A percentile compares a stretch with the other conserved stretches of the same genome.
Evolutionary conservation across 768 basidiomycete genomes (phyloP).

Genomic region (Daedalea quercina): DNA sequence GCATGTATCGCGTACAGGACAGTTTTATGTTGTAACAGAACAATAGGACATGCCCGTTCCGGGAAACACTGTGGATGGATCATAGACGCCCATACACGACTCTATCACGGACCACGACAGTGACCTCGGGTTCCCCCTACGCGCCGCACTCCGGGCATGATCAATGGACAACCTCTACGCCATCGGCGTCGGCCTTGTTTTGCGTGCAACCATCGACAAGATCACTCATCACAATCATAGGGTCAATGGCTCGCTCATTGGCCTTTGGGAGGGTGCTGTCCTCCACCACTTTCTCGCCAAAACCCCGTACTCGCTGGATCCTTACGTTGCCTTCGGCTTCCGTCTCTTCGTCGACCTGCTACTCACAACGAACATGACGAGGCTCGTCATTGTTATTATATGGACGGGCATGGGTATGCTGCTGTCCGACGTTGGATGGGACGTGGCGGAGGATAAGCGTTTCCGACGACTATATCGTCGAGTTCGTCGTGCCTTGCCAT

Average conservation of each 20-base stretch:
- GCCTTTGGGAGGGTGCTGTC: conserved; percentile 75
- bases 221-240: conserved; percentile 43
- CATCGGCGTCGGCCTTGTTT: conserved; percentile 57
- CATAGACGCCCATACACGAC: too few species aligned
- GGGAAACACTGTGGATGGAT: neutral
- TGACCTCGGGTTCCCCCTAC: neutral
- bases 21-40: neutral
- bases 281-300: conserved; percentile 67
- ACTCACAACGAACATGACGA: conserved; percentile 47
- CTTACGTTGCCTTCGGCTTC: conserved; percentile 60
- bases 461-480: conserved; percentile 22
- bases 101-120: neutral
- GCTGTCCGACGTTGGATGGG: conserved; percentile 43
- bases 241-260: conserved; percentile 59
- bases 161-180: conserved; percentile 66
- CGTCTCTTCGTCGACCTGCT: conserved; percentile 70
- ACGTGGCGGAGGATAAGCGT: conserved; percentile 36
- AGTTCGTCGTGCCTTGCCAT: conserved; percentile 17
- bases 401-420: conserved; percentile 51
- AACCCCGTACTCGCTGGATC: conserved; percentile 58
- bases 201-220: conserved; percentile 56
- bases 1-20: neutral
- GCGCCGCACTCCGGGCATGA: conserved; percentile 11
- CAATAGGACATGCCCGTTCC: neutral
- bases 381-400: conserved; percentile 40